Percentiles rank a stretch among this genome's conserved stretches.
These are phyloP conservation scores for Pseudopithomyces chartarum DNA, from an alignment of 2,329 filamentous ascomycete species.

Conservation along the genomic window DNA sequence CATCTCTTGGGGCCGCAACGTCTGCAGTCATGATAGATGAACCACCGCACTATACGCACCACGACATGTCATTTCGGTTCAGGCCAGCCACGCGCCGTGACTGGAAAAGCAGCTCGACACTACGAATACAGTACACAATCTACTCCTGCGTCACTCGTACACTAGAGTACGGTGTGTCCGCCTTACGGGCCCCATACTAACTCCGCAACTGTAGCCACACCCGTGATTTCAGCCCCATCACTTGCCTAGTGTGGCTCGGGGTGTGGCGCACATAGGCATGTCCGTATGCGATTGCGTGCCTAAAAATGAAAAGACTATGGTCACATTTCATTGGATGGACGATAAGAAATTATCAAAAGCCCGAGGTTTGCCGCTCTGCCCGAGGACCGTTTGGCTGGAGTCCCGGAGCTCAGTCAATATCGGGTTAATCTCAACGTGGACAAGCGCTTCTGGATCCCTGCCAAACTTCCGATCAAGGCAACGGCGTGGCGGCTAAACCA, in stretches of 20 bases:
- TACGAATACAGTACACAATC: neutral
- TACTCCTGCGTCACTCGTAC: constrained; percentile 1
- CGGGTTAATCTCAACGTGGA: constrained; percentile 18
- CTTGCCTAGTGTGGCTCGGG: neutral
- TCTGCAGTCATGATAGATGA: neutral
- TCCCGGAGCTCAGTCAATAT: constrained; percentile 12
- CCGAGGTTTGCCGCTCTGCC: constrained; percentile 5
- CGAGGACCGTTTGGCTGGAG: constrained; percentile 13
- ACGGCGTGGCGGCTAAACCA: constrained; percentile 17
- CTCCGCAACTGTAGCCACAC: neutral
- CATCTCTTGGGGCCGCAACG: neutral
- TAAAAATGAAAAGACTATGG: neutral
- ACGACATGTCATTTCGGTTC: neutral
- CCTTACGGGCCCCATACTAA: neutral
- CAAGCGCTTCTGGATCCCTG: constrained; percentile 7
- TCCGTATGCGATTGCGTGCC: neutral
- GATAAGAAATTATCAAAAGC: neutral
- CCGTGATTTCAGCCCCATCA: constrained; percentile 1
- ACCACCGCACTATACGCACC: neutral
- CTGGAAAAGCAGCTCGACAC: constrained; percentile 4
- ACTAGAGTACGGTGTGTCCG: neutral
- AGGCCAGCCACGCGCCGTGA: neutral
- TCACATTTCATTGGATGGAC: constrained; percentile 1
- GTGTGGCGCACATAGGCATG: neutral
- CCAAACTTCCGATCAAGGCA: constrained; percentile 15